Conservation (phyloP, 306 rosid genomes). For the Comarum palustre region DNA sequence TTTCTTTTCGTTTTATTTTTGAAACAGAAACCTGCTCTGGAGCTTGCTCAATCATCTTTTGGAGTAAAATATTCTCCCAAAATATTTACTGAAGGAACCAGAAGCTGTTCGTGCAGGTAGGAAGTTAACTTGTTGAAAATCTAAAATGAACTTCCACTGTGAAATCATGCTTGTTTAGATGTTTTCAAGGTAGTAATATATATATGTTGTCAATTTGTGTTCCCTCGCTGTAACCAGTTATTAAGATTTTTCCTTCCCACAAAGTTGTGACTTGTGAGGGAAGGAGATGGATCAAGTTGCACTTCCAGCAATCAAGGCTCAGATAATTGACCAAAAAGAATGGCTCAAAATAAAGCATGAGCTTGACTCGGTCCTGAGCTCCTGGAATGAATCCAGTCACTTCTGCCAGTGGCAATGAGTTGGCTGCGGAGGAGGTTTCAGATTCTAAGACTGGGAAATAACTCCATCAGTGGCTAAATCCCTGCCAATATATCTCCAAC, state of each 20-base stretch:
- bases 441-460: background rate
- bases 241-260: too few relatives aligned
- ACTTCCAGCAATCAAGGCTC: too few relatives aligned
- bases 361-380: background rate
- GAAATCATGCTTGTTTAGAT: background rate
- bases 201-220: background rate
- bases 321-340: too few relatives aligned
- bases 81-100: background rate
- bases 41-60: background rate
- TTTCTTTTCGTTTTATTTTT: too few relatives aligned
- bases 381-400: background rate
- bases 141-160: too few relatives aligned
- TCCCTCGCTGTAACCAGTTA: too few relatives aligned
- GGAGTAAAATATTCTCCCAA: background rate
- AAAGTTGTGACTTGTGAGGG: too few relatives aligned
- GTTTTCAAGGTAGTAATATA: background rate
- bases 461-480: background rate
- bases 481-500: background rate
- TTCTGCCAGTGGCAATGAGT: background rate
- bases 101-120: background rate
- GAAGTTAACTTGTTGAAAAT: background rate
- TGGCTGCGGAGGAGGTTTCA: background rate
- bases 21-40: background rate
- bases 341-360: background rate
- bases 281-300: too few relatives aligned